phyloP scores from a whole-genome alignment of 768 basidiomycete genomes.

The Lactarius psammicola region DNA sequence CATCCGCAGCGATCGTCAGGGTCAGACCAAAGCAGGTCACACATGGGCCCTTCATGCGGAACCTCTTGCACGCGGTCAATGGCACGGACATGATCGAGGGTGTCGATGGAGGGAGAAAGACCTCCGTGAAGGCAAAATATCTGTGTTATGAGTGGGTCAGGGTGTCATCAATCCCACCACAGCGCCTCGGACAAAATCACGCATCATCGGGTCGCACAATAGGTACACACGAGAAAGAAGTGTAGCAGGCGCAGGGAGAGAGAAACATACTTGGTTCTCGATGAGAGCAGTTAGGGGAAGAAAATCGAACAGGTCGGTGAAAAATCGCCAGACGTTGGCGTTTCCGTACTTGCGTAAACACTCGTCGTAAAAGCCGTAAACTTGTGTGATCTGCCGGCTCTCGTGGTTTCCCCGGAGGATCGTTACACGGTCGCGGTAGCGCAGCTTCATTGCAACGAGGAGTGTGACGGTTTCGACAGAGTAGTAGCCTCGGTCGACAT shows the following conservation, averaged over 20 bases:
- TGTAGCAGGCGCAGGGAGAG: slow-evolving; percentile 6
- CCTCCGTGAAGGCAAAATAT: slow-evolving; percentile 99
- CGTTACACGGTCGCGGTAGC: slow-evolving; percentile 97
- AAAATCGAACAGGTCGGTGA: slow-evolving; percentile 98
- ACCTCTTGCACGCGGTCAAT: slow-evolving; percentile 99
- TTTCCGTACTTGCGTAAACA: slow-evolving; percentile 99
- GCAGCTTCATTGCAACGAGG: slow-evolving; percentile 94
- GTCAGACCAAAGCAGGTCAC: slow-evolving; percentile 98
- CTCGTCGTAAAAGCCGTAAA: slow-evolving; percentile 99
- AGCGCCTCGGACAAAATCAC: slow-evolving; percentile 12
- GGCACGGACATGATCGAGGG: slow-evolving; percentile 97
- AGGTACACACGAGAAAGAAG: background rate
- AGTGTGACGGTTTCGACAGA: slow-evolving; percentile 98
- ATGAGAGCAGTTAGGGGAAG: slow-evolving; percentile 96
- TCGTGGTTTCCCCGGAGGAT: slow-evolving; percentile 99
- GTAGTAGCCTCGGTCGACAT: slow-evolving; percentile 98
- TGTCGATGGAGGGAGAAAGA: slow-evolving; percentile 98
- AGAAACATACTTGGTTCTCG: slow-evolving; percentile 89
- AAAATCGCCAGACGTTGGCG: slow-evolving; percentile 99
- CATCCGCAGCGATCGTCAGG: slow-evolving; percentile 99
- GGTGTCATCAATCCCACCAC: background rate
- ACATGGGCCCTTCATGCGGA: slow-evolving; percentile 99
- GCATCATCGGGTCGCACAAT: slow-evolving; percentile 11
- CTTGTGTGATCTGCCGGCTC: slow-evolving; percentile 98
- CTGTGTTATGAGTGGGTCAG: slow-evolving; percentile 42